Conservation (phyloP, 2,329 filamentous ascomycete genomes). For the Venturia oleaginea region DNA sequence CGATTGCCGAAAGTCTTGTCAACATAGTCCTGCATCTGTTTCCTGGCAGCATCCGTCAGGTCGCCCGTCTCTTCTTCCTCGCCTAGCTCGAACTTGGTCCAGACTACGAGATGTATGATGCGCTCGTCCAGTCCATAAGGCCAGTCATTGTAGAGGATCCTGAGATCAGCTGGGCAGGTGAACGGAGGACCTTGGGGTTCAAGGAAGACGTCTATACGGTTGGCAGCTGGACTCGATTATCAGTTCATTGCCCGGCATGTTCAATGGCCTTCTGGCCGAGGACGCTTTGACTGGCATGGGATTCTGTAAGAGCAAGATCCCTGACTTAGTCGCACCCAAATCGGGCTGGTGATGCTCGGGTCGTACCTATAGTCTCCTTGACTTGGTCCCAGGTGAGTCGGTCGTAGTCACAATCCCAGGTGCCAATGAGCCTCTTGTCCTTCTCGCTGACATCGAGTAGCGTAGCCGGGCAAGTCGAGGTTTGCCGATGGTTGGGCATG, state of each 20-base stretch:
- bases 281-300: background rate
- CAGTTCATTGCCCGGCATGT: background rate
- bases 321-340: background rate
- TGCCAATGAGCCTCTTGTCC: conserved; percentile 60
- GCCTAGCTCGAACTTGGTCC: conserved; percentile 78
- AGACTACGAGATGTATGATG: conserved; percentile 81
- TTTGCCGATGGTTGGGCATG: conserved; percentile 53
- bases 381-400: conserved; percentile 63
- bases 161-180: conserved; percentile 47
- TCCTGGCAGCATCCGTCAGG: conserved; percentile 54
- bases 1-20: conserved; percentile 50
- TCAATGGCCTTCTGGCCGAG: conserved; percentile 6
- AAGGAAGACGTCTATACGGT: conserved; percentile 64
- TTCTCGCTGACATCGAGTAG: conserved; percentile 56
- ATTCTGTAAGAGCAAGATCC: background rate
- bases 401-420: conserved; percentile 57
- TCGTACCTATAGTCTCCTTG: conserved; percentile 46
- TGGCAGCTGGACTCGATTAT: conserved; percentile 35
- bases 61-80: conserved; percentile 59
- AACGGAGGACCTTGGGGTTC: conserved; percentile 21
- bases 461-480: conserved; percentile 61
- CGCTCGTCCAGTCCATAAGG: conserved; percentile 74
- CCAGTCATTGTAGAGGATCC: conserved; percentile 84
- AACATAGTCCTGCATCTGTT: conserved; percentile 63
- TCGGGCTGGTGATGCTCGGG: background rate